Base-by-base conservation (phyloP, 371 early-diverging fungal genomes). In the Batrachochytrium dendrobatidis region DNA sequence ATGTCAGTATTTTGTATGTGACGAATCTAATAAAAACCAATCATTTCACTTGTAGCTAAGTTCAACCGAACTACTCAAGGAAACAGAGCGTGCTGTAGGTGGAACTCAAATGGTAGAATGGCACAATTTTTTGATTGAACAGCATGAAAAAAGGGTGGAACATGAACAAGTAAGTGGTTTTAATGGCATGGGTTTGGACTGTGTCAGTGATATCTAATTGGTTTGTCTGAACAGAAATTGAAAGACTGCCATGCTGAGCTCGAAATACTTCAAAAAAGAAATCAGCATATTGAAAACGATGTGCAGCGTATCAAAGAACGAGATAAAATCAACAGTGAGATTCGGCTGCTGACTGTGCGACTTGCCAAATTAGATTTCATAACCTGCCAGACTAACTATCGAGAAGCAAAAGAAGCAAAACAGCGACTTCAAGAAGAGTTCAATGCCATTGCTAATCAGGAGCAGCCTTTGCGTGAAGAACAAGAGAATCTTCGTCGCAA, bases 1-100 rank as follows among this genome's bases (percentile, higher is more conserved):
- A 18, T 46, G 48, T 6, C 48, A 8, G 18, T 6, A 7, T 28
- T 46, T 46, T 46, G 48, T 46, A 6, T 46, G 8, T 17, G 48
- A 24, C 48, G 8, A 28, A 4, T 46, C 26, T 22, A 28, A 8
- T 46, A 4, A 46, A 5, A 8, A 6, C 48, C 6, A 28, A 46
- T 28, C 18, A 6, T 22, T 39, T 28, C 8, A 22, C 8, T 18
- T 25, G 1, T 66, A 89, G 81, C 80, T 95, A 79, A 71, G 82
- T 3, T 83, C 92, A 3, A 64, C 82, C 12, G 83, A 85, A 46
- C 70, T 96, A 18, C 72, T 96, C 43, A 69, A 74, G 61, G 88
- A 87, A 63, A 94, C 95, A 0, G 90, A 93, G 65, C 70, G 82
- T 7, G 94, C 95, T 0, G 88, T 86, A 12, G 95, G 93, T 3